These are phyloP conservation scores for Phytophthora sansomeana DNA, from an alignment of 352 stramenopile species.

Conservation along the genomic window DNA sequence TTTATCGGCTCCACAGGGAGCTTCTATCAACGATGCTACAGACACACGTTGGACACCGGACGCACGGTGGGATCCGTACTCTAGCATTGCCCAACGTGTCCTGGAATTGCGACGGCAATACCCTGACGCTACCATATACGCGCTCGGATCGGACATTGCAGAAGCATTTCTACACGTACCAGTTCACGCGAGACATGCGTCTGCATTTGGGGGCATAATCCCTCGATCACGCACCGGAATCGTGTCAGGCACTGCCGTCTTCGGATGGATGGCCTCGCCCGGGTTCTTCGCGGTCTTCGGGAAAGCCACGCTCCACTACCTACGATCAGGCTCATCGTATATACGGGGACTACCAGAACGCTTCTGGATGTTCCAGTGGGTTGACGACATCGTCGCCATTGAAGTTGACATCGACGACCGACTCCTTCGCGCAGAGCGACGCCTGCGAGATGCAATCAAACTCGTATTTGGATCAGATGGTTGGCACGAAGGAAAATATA, in stretches of 20 bases:
- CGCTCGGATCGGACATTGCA: slow-evolving; percentile 4
- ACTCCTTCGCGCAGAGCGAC: not conserved
- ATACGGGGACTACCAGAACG: no score
- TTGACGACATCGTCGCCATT: not conserved
- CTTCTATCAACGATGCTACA: slow-evolving; percentile 7
- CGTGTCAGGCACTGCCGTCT: slow-evolving; percentile 5
- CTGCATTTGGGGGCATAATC: slow-evolving; percentile 1
- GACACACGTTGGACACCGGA: not conserved
- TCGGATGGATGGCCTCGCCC: slow-evolving; percentile 9
- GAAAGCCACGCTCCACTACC: slow-evolving; percentile 1
- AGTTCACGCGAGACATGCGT: no score
- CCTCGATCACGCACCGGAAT: not conserved
- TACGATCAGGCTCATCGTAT: not conserved
- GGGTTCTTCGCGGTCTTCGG: slow-evolving; percentile 10
- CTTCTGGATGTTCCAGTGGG: no score
- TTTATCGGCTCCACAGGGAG: not conserved
- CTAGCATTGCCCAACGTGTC: not conserved
- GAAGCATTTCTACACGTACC: slow-evolving; percentile 10
- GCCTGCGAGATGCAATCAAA: slow-evolving; percentile 7
- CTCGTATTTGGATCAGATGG: slow-evolving; percentile 10
- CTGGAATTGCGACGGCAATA: not conserved
- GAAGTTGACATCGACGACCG: slow-evolving; percentile 8
- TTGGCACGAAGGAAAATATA: slow-evolving; percentile 17
- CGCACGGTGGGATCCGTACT: slow-evolving; percentile 1
- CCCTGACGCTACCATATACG: not conserved